Evolutionary conservation across 768 basidiomycete genomes (phyloP).

Genomic region (Lentinula edodes): DNA sequence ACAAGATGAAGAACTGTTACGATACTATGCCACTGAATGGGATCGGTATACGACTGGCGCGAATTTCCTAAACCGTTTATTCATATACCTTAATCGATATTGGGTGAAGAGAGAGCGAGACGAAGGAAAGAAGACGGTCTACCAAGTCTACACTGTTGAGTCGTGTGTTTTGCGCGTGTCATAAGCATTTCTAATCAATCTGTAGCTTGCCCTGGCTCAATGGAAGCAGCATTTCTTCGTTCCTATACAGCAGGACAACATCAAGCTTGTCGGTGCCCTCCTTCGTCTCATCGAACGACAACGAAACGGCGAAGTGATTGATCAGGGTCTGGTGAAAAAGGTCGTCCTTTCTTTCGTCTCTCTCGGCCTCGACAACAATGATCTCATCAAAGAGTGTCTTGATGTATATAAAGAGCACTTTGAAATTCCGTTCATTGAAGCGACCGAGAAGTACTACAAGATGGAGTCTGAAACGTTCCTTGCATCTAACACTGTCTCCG

Average conservation of each 20-base stretch:
- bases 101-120: conserved; percentile 99
- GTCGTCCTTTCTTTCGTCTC: conserved; percentile 94
- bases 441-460: conserved; percentile 89
- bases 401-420: conserved; percentile 92
- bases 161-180: conserved; percentile 1
- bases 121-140: conserved; percentile 91
- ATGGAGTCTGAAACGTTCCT: conserved; percentile 90
- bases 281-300: conserved; percentile 89
- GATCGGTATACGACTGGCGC: conserved; percentile 95
- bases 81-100: conserved; percentile 96
- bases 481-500: conserved; percentile 82
- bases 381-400: conserved; percentile 87
- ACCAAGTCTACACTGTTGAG: conserved; percentile 92
- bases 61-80: conserved; percentile 94
- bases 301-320: conserved; percentile 90
- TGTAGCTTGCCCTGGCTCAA: conserved; percentile 87
- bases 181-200: not conserved
- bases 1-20: conserved; percentile 82
- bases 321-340: conserved; percentile 89
- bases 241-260: conserved; percentile 72
- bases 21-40: conserved; percentile 93
- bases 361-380: conserved; percentile 86
- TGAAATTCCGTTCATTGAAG: conserved; percentile 81
- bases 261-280: conserved; percentile 82
- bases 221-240: conserved; percentile 93